Evolutionary conservation across 495 filamentous ascomycete species (phyloP), one percentile per base, ranked within the genome.

Genomic region (Evansstolkia leycettana): DNA sequence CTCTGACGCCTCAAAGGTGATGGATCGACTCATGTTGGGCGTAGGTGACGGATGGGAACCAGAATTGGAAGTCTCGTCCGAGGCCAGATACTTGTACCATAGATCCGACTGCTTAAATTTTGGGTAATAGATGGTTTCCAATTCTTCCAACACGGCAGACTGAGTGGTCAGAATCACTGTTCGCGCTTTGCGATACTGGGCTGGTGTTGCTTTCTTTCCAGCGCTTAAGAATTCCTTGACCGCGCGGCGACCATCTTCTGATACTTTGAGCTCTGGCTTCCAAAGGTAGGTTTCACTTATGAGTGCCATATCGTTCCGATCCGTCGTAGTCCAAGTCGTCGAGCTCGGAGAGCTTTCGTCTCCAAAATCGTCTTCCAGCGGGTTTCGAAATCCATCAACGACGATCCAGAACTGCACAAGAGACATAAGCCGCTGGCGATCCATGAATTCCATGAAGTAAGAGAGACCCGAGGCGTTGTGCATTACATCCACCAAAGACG

Each of bases 361-460:
- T 23, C 73, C 74, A 42, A 72, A 66, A 47, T 95, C 90, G 45
- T 88, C 86, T 54, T 96, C 90, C 3, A 99, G 63, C 4, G 92
- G 92, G 51, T 90, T 93, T n/a, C 92, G 79, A 48, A 96, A 80
- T 1, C 92, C 88, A 62, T 96, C 90, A 11, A 96, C 92, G 15
- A 96, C 89, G 29, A 99, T 80, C 88, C 88, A 99, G 56, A 94
- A 99, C 51, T 99, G 92, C 1, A 99, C 90, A 26, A 94, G 58
- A 10, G 79, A 70, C 77, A 95, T 87, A 5, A 92, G 68, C 18
- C 73, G 65, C 50, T 84, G 79, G 17, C 89, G 81, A 54, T 99
- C 92, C 92, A 96, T 95, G 53, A 86, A 95, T 49, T 99, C 92
- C 92, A 96, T 99, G 53, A 96, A 95, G 51, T 94, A 99, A 8